Base-by-base conservation (phyloP, 805 yeast species). In the Komagataella phaffii region DNA sequence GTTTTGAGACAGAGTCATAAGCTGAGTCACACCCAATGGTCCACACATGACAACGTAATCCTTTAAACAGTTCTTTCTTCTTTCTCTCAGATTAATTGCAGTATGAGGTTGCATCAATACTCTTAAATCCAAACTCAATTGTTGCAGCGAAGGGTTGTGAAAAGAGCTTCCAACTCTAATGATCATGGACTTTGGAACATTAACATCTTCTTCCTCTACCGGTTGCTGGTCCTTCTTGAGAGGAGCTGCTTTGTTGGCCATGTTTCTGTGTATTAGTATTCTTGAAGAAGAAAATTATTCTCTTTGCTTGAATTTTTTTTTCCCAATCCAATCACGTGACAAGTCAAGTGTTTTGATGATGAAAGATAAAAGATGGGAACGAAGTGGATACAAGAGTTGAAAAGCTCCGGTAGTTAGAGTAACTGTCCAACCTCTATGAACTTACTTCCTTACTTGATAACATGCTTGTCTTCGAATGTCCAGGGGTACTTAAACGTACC, bases 31-130 rank as follows among this genome's bases (percentile, higher is more conserved):
- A 24, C 96, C 96, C 47, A 93, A 72, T 12, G 98, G 98, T 5
- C 98, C 98, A 44, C 96, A 87, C 96, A 93, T 90, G n/a, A 88
- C 96, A n/a, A 90, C 78, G 59, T 85, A 93, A 68, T 91, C 99
- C 65, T 85, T 88, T 57, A 93, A 73, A 62, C 82, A 86, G 67
- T 93, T 93, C 45, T 87, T 73, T 63, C 87, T 88, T 50, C 98
- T 75, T 68, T 93, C 99, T 56, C 83, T 76, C 53, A 93, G 74
- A 57, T 81, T 85, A 60, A 88, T 81, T 10, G 98, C 97, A 2
- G 99, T 93, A 61, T 91, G 95, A 12, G 99, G 99, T 64, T 88
- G 93, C 96, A 93, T 89, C 56, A 89, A 79, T 54, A 78, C 77
- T 63, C 99, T 79, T 66, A 90, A 81, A 66, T 93, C 99, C 54